Evolutionary conservation across 2,329 filamentous ascomycete species (phyloP), one percentile per base, ranked within the genome.

Genomic region (Colletotrichum costaricense): DNA sequence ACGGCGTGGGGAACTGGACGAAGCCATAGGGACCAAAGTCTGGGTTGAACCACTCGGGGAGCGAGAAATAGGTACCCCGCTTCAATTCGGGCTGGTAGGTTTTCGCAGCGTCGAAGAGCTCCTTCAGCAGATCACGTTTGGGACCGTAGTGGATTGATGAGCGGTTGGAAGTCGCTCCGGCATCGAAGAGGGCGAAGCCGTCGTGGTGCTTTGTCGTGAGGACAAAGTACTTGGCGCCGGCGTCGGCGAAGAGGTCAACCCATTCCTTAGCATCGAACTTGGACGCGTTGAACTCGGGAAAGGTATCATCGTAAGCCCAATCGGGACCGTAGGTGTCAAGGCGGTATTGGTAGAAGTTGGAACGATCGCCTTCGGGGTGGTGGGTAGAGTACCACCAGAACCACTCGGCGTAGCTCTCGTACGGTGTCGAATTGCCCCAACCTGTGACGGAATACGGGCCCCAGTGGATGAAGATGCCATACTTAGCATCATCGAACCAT

Each of bases 401-500:
- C 83, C 84, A 86, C 74, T 86, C 84, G 0, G 84, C 82, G 63
- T 86, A 86, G 33, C 79, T 82, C 74, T 86, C 84, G 63, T 83
- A 76, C 1, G 80, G 78, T 3, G 79, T 79, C 5, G 81, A 81
- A 74, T 85, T 84, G 4, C 89, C 89, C 88, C 88, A 91, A 4
- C 85, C 88, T 0, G 89, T 86, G 0, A 90, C 88, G 0, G 87
- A 79, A 75, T 90, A 91, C 0, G 85, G 81, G 0, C 89, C 89
- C 88, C 89, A 91, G 73, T 91, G 89, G 54, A 91, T 88, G 76
- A 91, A 91, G 49, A 91, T 91, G 0, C 89, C 89, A 73, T 83
- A 91, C 70, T 91, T 91, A 26, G 83, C 86, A 55, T 85, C 82
- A 67, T 88, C 83, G 75, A 85, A 91, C 89, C 89, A 91, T 5